Evolutionary conservation across 2,329 filamentous ascomycete genomes (phyloP).

Genomic region (Thelonectria blattea): DNA sequence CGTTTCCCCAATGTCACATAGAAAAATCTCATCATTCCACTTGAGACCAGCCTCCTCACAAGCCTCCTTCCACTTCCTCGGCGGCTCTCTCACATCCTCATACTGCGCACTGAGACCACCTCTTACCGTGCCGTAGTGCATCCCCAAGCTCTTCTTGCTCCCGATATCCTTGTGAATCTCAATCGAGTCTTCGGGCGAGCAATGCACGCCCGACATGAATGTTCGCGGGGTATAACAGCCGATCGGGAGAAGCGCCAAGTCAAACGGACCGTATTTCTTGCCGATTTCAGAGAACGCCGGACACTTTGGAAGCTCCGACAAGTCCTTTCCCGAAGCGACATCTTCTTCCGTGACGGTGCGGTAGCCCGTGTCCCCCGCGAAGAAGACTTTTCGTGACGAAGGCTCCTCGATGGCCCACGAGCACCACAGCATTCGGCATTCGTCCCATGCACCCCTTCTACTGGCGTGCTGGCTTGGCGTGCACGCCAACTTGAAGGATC

Average conservation of each 20-base stretch:
- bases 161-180: constrained; percentile 82
- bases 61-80: constrained; percentile 70
- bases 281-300: constrained; percentile 84
- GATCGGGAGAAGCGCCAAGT: constrained; percentile 85
- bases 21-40: constrained; percentile 74
- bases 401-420: constrained; percentile 69
- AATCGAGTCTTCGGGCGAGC: constrained; percentile 79
- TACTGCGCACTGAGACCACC: constrained; percentile 53
- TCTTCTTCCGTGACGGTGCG: constrained; percentile 68
- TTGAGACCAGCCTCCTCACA: constrained; percentile 66
- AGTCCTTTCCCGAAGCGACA: constrained; percentile 69
- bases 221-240: constrained; percentile 77
- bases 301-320: constrained; percentile 66
- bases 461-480: constrained; percentile 77
- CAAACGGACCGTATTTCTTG: constrained; percentile 75
- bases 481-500: constrained; percentile 2
- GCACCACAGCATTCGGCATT: constrained; percentile 77
- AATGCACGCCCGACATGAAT: constrained; percentile 78
- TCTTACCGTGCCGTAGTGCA: constrained; percentile 83
- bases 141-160: constrained; percentile 77
- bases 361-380: constrained; percentile 85
- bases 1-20: constrained; percentile 78
- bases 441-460: constrained; percentile 69
- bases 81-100: constrained; percentile 82
- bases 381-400: constrained; percentile 75